Evolutionary conservation across 305 asterid species (phyloP).

Genomic region (Lippia alba): DNA sequence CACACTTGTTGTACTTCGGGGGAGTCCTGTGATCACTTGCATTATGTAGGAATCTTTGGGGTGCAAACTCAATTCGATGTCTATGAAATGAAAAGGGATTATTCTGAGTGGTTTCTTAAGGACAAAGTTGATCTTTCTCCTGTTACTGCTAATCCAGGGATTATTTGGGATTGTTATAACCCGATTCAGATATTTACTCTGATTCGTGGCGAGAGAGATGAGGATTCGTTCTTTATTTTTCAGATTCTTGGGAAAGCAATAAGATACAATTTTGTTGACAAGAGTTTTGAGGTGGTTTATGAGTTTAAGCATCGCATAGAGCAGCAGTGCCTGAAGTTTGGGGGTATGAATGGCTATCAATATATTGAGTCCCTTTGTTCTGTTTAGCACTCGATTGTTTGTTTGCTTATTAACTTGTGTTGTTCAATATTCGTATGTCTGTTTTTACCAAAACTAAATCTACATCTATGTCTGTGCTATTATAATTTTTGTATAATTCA

Average conservation of each 20-base stretch:
- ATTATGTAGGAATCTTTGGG: constrained; percentile 24
- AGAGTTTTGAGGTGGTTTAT: constrained; percentile 23
- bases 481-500: no score
- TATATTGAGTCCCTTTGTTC: constrained; percentile 38
- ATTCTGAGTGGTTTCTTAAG: constrained; percentile 42
- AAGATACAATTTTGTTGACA: constrained; percentile 27
- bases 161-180: neutral
- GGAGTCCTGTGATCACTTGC: constrained; percentile 38
- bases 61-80: constrained; percentile 14
- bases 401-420: neutral
- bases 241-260: constrained; percentile 26
- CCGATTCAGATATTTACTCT: constrained; percentile 8
- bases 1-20: constrained; percentile 11
- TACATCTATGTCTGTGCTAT: no score
- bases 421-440: no score
- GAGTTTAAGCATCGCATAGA: constrained; percentile 5
- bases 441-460: no score
- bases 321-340: neutral
- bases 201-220: constrained; percentile 17
- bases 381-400: constrained; percentile 14
- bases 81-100: constrained; percentile 42
- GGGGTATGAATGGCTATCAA: constrained; percentile 18
- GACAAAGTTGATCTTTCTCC: constrained; percentile 34
- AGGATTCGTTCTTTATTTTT: constrained; percentile 33
- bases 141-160: constrained; percentile 26